Conservation (phyloP, 148 eudicot species). For the Amaranthus palmeri region DNA sequence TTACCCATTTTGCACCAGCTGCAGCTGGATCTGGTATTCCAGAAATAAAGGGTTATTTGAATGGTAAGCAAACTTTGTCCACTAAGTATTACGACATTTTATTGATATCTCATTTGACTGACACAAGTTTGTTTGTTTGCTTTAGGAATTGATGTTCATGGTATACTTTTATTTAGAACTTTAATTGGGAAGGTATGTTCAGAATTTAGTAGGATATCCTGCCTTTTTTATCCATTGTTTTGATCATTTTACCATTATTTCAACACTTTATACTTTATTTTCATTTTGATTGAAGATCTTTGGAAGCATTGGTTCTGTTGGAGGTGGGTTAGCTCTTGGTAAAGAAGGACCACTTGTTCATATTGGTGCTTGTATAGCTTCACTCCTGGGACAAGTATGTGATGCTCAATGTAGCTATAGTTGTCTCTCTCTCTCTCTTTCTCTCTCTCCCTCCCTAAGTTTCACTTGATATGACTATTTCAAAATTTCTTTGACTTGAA, state of each 20-base stretch:
- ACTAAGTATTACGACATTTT: constrained; percentile 1
- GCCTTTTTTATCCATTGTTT: neutral
- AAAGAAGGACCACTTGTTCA: constrained; percentile 99
- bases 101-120: neutral
- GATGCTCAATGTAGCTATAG: neutral
- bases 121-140: constrained; percentile 10
- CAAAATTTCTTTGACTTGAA: neutral
- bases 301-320: constrained; percentile 98
- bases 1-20: constrained; percentile 92
- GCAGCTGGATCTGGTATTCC: constrained; percentile 99
- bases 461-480: neutral
- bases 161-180: constrained; percentile 91
- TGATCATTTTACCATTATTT: neutral
- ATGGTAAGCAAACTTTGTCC: constrained; percentile 49
- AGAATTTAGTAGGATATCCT: constrained; percentile 12
- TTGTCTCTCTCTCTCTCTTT: neutral
- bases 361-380: constrained; percentile 99
- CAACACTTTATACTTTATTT: constrained; percentile 2
- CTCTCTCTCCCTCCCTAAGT: neutral
- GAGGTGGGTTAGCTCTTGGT: constrained; percentile 97
- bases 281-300: constrained; percentile 47
- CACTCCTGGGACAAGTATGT: constrained; percentile 92
- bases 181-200: constrained; percentile 78
- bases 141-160: constrained; percentile 90
- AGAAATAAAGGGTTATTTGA: constrained; percentile 96